Evolutionary conservation across 352 stramenopile genomes (phyloP).

Genomic region (Globisporangium nagaii): DNA sequence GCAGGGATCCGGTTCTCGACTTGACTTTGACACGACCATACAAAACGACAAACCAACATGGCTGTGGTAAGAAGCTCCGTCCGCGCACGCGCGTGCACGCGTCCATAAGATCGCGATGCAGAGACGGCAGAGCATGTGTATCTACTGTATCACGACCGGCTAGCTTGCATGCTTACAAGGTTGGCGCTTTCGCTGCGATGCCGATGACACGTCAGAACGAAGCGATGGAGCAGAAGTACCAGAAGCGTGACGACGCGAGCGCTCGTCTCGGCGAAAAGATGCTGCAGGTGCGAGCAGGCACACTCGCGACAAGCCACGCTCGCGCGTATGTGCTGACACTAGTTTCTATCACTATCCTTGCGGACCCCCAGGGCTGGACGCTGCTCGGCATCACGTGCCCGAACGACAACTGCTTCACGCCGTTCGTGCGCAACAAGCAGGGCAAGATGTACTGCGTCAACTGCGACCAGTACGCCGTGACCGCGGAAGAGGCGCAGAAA

Average conservation of each 20-base stretch:
- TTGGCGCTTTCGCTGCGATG: too few species aligned
- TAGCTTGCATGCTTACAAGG: too few species aligned
- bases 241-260: conserved; percentile 74
- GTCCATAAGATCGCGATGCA: too few species aligned
- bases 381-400: conserved; percentile 68
- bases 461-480: conserved; percentile 71
- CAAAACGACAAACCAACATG: neutral
- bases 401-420: conserved; percentile 65
- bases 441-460: conserved; percentile 77
- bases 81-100: too few species aligned
- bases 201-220: conserved; percentile 9
- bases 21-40: neutral
- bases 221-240: conserved; percentile 29
- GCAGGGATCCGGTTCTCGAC: neutral
- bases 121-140: too few species aligned
- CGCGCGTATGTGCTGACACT: neutral
- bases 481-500: conserved; percentile 61
- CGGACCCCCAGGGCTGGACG: conserved; percentile 51
- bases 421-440: conserved; percentile 73
- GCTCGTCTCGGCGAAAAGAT: conserved; percentile 75
- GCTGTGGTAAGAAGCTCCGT: neutral
- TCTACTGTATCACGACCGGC: too few species aligned
- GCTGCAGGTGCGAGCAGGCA: conserved; percentile 37
- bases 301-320: neutral
- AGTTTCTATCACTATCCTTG: neutral